These are phyloP conservation scores for Phalaenopsis aphrodite DNA, from an alignment of 106 monocot species.

Conservation along the genomic window DNA sequence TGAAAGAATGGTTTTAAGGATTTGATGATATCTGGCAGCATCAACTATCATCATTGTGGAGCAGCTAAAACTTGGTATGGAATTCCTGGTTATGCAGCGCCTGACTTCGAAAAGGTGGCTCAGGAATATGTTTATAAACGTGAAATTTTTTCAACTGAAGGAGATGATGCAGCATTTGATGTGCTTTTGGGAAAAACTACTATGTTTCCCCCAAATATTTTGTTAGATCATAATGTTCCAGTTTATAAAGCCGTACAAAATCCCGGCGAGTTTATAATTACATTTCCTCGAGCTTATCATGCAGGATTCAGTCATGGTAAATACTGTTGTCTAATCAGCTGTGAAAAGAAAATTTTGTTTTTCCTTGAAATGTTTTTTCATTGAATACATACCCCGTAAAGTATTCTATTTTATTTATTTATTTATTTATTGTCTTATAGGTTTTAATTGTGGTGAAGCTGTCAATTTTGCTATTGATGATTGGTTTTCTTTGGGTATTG, in stretches of 20 bases:
- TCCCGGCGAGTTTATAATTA: conserved; percentile 88
- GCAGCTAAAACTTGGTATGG: conserved; percentile 98
- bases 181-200: conserved; percentile 88
- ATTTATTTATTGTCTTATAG: conserved; percentile 18
- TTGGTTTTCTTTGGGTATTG: conserved; percentile 81
- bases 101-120: conserved; percentile 67
- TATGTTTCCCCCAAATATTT: conserved; percentile 83
- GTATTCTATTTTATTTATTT: neutral
- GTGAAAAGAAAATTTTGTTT: neutral
- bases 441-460: conserved; percentile 98
- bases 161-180: conserved; percentile 77
- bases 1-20: neutral
- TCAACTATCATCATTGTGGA: conserved; percentile 99
- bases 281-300: conserved; percentile 96
- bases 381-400: neutral
- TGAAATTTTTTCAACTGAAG: conserved; percentile 52
- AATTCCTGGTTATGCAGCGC: conserved; percentile 78
- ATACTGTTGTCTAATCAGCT: neutral
- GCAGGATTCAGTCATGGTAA: conserved; percentile 94
- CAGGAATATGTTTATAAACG: conserved; percentile 53
- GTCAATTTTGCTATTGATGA: conserved; percentile 94
- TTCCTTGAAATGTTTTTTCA: neutral
- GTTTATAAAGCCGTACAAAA: conserved; percentile 91
- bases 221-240: conserved; percentile 77
- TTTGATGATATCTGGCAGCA: conserved; percentile 34